Conservation (phyloP, 768 basidiomycete genomes). For the Lentinus brumalis region DNA sequence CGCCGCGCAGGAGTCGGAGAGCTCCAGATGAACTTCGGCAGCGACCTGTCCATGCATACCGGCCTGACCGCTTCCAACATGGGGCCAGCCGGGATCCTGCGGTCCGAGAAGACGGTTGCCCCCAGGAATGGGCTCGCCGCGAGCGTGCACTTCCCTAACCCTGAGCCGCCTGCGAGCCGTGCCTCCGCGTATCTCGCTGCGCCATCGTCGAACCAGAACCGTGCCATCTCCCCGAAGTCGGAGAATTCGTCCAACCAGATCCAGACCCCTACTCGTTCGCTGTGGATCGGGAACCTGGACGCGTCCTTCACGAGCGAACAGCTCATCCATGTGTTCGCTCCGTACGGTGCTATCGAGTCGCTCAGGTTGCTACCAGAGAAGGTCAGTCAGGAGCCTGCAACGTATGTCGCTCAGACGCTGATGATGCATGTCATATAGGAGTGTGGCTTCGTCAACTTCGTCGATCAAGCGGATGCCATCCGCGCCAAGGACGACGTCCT, state of each 20-base stretch:
- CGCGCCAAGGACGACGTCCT: slow-evolving; percentile 97
- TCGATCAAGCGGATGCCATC: slow-evolving; percentile 93
- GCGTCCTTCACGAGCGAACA: slow-evolving; percentile 93
- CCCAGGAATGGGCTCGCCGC: slow-evolving; percentile 46
- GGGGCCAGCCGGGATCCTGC: slow-evolving; percentile 51
- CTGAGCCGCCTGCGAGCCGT: slow-evolving; percentile 52
- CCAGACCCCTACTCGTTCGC: slow-evolving; percentile 91
- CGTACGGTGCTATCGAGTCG: slow-evolving; percentile 97
- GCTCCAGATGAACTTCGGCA: slow-evolving; percentile 53
- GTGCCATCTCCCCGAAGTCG: slow-evolving; percentile 82
- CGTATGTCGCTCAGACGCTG: slow-evolving; percentile 11
- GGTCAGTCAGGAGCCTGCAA: slow-evolving; percentile 46
- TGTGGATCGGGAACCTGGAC: slow-evolving; percentile 99
- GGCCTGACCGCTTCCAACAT: slow-evolving; percentile 24
- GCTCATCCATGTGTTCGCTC: slow-evolving; percentile 92
- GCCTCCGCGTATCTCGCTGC: slow-evolving; percentile 70
- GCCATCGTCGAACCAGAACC: slow-evolving; percentile 60
- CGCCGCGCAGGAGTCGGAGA: slow-evolving; percentile 64
- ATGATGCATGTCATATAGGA: slow-evolving; percentile 54
- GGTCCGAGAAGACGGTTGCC: slow-evolving; percentile 55
- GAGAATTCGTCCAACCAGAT: slow-evolving; percentile 72
- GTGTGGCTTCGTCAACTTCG: slow-evolving; percentile 99
- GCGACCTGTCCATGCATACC: slow-evolving; percentile 50
- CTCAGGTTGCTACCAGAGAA: slow-evolving; percentile 95
- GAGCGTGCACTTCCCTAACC: slow-evolving; percentile 72